These are phyloP conservation scores for Wickerhamiella bombiphila DNA, from an alignment of 805 yeast species.

Conservation along the genomic window DNA sequence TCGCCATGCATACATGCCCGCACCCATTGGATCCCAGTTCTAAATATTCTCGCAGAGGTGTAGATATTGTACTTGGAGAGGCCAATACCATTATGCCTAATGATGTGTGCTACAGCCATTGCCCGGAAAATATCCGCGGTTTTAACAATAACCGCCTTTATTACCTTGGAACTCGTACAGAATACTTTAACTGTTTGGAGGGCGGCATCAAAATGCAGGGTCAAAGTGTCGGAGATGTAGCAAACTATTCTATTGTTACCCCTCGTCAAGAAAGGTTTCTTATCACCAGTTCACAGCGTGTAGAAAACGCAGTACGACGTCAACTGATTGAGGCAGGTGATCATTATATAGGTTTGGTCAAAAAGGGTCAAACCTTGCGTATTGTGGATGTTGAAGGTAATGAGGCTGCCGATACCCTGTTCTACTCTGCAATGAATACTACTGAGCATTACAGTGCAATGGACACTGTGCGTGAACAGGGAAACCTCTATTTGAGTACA, in stretches of 20 bases:
- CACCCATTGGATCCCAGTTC: conserved; percentile 7
- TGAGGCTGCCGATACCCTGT: conserved; percentile 8
- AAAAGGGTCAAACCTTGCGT: conserved; percentile 6
- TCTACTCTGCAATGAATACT: conserved; percentile 4
- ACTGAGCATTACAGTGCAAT: conserved; percentile 4
- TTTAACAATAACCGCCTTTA: conserved; percentile 8
- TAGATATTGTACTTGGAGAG: conserved; percentile 2
- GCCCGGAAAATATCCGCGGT: conserved; percentile 7
- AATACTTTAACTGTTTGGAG: too few species aligned
- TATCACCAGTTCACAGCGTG: conserved; percentile 1
- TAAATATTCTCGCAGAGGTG: conserved; percentile 5
- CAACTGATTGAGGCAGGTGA: conserved; percentile 5
- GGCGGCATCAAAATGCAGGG: not conserved
- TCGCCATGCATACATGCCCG: conserved; percentile 8
- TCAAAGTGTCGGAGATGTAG: not conserved
- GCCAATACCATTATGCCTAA: not conserved
- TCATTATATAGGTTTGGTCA: conserved; percentile 2
- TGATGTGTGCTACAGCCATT: conserved; percentile 2
- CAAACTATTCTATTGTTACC: not conserved
- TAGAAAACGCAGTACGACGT: conserved; percentile 2
- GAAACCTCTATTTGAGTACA: conserved; percentile 5
- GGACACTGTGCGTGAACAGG: conserved; percentile 3
- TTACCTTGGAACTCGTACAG: conserved; percentile 3
- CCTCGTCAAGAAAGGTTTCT: conserved; percentile 1
- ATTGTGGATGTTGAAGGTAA: conserved; percentile 7